These are phyloP conservation scores for Debaryomycetaceae sp. DNA, from an alignment of 1,139 yeast genomes.

Conservation along the genomic window DNA sequence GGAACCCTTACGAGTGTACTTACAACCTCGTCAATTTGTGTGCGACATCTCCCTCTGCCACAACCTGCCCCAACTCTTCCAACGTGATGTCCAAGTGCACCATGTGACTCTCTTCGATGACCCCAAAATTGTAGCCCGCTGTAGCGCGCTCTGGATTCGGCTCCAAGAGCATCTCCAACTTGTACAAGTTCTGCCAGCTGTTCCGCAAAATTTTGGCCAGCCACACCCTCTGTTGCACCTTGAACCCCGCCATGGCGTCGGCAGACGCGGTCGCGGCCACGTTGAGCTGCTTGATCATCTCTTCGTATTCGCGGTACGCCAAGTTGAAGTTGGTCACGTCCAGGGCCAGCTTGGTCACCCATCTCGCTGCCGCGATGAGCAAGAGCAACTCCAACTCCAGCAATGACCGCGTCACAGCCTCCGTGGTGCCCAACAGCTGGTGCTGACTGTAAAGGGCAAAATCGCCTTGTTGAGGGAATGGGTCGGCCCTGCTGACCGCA, in stretches of 20 bases:
- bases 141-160: slow-evolving; percentile 16
- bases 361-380: slow-evolving; percentile 70
- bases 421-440: slow-evolving; percentile 20
- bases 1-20: too few relatives aligned
- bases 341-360: slow-evolving; percentile 54
- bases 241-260: slow-evolving; percentile 29
- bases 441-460: slow-evolving; percentile 21
- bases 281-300: slow-evolving; percentile 46
- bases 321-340: slow-evolving; percentile 66
- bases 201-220: slow-evolving; percentile 43
- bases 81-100: slow-evolving; percentile 44
- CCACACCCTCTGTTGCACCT: slow-evolving; percentile 46
- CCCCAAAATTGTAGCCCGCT: slow-evolving; percentile 32
- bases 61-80: slow-evolving; percentile 35
- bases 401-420: slow-evolving; percentile 38
- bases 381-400: slow-evolving; percentile 69
- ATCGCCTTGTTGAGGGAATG: slow-evolving; percentile 30
- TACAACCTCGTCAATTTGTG: slow-evolving; percentile 30
- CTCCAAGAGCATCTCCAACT: slow-evolving; percentile 34
- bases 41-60: slow-evolving; percentile 27
- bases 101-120: slow-evolving; percentile 43
- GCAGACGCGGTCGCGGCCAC: slow-evolving; percentile 30
- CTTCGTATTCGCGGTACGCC: slow-evolving; percentile 71
- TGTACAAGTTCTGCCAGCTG: slow-evolving; percentile 51
- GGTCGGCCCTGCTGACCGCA: slow-evolving; percentile 36